These are phyloP conservation scores for Paraphoma chrysanthemicola DNA, from an alignment of 2,329 filamentous ascomycete species.

Conservation along the genomic window DNA sequence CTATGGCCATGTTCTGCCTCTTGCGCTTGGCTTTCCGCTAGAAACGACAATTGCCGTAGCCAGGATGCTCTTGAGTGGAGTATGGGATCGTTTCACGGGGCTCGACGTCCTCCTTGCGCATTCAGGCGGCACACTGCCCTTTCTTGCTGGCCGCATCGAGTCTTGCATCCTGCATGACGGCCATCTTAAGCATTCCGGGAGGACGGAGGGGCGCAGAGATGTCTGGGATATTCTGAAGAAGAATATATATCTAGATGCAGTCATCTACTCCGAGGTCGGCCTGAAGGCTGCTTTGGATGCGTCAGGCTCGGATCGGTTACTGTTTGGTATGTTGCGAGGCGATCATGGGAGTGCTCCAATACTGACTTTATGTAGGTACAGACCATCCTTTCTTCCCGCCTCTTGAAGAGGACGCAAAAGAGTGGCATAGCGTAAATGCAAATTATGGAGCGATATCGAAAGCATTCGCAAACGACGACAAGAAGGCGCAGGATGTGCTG, in stretches of 20 bases:
- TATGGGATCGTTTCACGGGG: slow-evolving; percentile 76
- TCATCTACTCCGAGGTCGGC: slow-evolving; percentile 79
- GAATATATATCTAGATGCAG: slow-evolving; percentile 88
- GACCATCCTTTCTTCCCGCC: slow-evolving; percentile 89
- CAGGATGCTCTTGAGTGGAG: slow-evolving; percentile 84
- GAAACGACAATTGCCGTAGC: slow-evolving; percentile 92
- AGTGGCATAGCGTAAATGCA: slow-evolving; percentile 73
- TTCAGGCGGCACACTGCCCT: slow-evolving; percentile 86
- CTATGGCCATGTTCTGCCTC: slow-evolving; percentile 86
- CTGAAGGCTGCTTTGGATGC: slow-evolving; percentile 74
- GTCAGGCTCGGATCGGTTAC: slow-evolving; percentile 70
- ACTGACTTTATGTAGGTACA: slow-evolving; percentile 58
- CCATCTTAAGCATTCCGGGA: slow-evolving; percentile 71
- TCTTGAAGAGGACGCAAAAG: slow-evolving; percentile 65
- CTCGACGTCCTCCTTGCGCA: slow-evolving; percentile 83
- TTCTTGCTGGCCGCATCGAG: slow-evolving; percentile 86
- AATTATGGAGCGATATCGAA: slow-evolving; percentile 64
- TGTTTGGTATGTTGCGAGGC: slow-evolving; percentile 67
- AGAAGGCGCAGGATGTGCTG: slow-evolving; percentile 61
- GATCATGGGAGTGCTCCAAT: neutral
- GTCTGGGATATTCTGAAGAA: slow-evolving; percentile 72
- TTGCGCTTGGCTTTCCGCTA: slow-evolving; percentile 87
- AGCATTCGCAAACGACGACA: slow-evolving; percentile 55
- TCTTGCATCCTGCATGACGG: slow-evolving; percentile 86
- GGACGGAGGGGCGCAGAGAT: slow-evolving; percentile 61